Percentiles rank a stretch among this genome's conserved stretches.
These are phyloP conservation scores for Salix arbutifolia DNA, from an alignment of 345 rosid genomes.

Conservation along the genomic window DNA sequence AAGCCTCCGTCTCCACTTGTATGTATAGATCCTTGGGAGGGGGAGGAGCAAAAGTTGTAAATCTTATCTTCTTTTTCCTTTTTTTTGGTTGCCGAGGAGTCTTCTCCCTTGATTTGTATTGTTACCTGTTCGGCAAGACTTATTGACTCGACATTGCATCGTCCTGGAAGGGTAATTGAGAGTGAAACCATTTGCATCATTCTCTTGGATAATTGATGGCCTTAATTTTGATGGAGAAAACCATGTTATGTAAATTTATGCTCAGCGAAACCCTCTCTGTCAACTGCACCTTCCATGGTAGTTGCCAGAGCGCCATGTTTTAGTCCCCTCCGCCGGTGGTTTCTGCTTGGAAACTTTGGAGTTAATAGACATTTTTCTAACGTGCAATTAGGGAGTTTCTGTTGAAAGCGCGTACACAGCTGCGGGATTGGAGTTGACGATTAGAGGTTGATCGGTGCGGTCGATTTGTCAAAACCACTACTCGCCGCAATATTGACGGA, in stretches of 20 bases:
- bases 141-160: background rate
- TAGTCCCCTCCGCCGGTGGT: background rate
- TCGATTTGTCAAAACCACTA: too few relatives aligned
- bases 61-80: slow-evolving; percentile 10
- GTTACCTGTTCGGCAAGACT: slow-evolving; percentile 1
- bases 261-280: background rate
- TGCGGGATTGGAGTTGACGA: background rate
- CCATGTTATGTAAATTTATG: background rate
- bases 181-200: background rate
- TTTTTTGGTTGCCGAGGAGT: slow-evolving; percentile 1
- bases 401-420: too few relatives aligned
- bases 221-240: background rate
- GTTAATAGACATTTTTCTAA: background rate
- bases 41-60: slow-evolving; percentile 23
- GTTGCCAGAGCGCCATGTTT: too few relatives aligned
- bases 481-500: too few relatives aligned
- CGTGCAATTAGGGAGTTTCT: background rate
- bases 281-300: too few relatives aligned
- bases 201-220: background rate
- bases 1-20: slow-evolving; percentile 21
- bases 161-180: too few relatives aligned
- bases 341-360: background rate
- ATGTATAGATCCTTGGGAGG: slow-evolving; percentile 35
- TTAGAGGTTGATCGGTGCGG: too few relatives aligned
- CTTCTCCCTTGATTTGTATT: slow-evolving; percentile 11